Base-by-base conservation (phyloP, 805 yeast species). In the Cyberlindnera japonica region DNA sequence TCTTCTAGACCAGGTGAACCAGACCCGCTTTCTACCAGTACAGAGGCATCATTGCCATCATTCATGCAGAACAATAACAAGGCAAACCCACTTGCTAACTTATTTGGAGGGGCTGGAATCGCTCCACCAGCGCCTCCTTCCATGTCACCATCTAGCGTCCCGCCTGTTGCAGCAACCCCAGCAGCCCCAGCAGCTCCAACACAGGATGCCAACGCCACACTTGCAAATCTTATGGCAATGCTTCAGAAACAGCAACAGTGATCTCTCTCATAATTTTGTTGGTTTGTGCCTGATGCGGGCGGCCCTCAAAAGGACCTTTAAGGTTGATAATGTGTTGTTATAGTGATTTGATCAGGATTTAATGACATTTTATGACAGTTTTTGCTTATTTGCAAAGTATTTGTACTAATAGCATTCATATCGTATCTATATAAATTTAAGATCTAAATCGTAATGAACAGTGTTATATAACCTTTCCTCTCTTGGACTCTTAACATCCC, bases 1-100 rank as follows among this genome's bases (percentile, higher is more conserved):
- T 83, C 95, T 3, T 81, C 83, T 41, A 72, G 71, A 51, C 81
- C 82, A 3, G 80, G 79, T 48, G 80, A 74, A 51, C 65, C 74
- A 10, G 63, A 57, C 10, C 6, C n/a, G 11, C 7, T 25, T 41
- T 58, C 47, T 14, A 51, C 56, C 31, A 61, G 56, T 40, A 51
- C 47, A 20, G 42, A 46, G n/a, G 43, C 51, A 3, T 41, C 31
- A 21, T 17, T 54, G 16, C 63, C 63, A 9, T 51, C 56, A 2
- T 50, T 56, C 38, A 59, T 63, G 55, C 65, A 64, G 25, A 51
- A 57, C 25, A 59, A 64, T 58, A 56, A 61, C 36, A 64, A 58
- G 44, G 59, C 63, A 14, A 72, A 73, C 49, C 78, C 77, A 38
- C 69, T 75, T 53, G 67, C 69, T 33, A 72, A 73, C n/a, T 64